phyloP scores from a whole-genome alignment of 768 basidiomycete species.

The Mycena vulgaris region DNA sequence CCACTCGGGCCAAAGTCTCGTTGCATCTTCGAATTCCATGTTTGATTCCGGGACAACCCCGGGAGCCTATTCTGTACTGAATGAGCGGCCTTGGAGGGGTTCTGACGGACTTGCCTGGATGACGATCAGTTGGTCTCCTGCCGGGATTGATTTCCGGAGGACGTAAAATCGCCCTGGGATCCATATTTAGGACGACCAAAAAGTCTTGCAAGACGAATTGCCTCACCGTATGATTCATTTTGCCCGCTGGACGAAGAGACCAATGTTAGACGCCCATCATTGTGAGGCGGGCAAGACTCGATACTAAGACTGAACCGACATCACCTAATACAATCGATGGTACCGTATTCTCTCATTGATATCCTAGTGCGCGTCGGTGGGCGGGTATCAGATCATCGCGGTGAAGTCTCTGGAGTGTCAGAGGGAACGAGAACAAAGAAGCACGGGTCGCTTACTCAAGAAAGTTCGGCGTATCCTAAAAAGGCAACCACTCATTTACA shows the following conservation, averaged over 20 bases:
- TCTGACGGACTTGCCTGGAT: slow-evolving; percentile 24
- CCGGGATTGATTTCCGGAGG: slow-evolving; percentile 14
- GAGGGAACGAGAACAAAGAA: slow-evolving; percentile 12
- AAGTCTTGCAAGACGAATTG: background rate
- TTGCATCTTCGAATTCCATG: slow-evolving; percentile 1
- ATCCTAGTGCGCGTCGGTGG: background rate
- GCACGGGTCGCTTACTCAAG: background rate
- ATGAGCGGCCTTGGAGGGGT: slow-evolving; percentile 1
- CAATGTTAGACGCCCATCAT: slow-evolving; percentile 12
- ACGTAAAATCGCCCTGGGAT: slow-evolving; percentile 27
- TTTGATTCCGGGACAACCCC: slow-evolving; percentile 16
- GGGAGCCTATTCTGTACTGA: slow-evolving; percentile 11
- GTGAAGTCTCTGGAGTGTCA: slow-evolving; percentile 28
- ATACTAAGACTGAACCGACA: background rate
- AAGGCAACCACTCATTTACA: background rate
- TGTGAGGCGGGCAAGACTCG: background rate
- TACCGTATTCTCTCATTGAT: slow-evolving; percentile 19
- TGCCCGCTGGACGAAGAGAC: slow-evolving; percentile 18
- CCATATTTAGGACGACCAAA: background rate
- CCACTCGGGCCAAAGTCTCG: slow-evolving; percentile 3
- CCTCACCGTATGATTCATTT: slow-evolving; percentile 16
- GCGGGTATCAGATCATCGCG: slow-evolving; percentile 16
- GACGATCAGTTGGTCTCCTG: slow-evolving; percentile 27
- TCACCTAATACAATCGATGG: slow-evolving; percentile 20
- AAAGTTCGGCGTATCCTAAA: background rate